A percentile compares a stretch with the other conserved stretches of the same genome.
phyloP scores from a whole-genome alignment of 1,139 yeast genomes.

The Spencermartinsiella ligniputridi region DNA sequence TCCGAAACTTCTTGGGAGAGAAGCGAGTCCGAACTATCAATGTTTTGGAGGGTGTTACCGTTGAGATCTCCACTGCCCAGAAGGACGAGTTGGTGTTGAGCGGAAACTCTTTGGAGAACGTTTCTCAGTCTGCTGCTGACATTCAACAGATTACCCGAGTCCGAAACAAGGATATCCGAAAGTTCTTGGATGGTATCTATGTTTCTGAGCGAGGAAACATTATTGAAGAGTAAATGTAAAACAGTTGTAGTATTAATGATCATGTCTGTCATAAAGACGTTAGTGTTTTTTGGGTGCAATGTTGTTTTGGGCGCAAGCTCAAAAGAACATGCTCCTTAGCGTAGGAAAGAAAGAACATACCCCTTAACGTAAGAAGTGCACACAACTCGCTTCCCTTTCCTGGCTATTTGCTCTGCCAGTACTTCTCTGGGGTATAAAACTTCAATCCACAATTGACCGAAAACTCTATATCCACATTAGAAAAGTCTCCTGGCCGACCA shows the following conservation, averaged over 20 bases:
- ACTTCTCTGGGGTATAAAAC: conserved; percentile 70
- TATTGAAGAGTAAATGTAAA: conserved; percentile 64
- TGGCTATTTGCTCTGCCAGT: conserved; percentile 25
- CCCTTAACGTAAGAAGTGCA: background rate
- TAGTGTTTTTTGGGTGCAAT: no score
- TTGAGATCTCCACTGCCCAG: conserved; percentile 75
- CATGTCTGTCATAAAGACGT: no score
- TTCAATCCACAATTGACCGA: conserved; percentile 52
- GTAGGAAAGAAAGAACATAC: no score
- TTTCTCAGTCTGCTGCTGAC: conserved; percentile 98
- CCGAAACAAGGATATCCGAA: conserved; percentile 99
- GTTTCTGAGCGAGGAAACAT: conserved; percentile 95
- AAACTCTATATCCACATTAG: conserved; percentile 70
- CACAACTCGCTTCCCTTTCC: conserved; percentile 3
- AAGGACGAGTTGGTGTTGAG: conserved; percentile 91
- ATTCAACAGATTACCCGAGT: conserved; percentile 98
- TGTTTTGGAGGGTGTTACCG: conserved; percentile 87
- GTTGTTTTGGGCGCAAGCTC: no score
- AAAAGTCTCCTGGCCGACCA: conserved; percentile 70
- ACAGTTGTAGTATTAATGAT: no score
- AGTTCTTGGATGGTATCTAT: conserved; percentile 98
- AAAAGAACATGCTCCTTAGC: no score
- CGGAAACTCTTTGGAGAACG: conserved; percentile 98
- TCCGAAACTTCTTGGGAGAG: conserved; percentile 99
- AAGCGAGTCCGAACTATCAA: conserved; percentile 87